phyloP scores from a whole-genome alignment of 768 basidiomycete species.

The Botryobasidium botryosum region DNA sequence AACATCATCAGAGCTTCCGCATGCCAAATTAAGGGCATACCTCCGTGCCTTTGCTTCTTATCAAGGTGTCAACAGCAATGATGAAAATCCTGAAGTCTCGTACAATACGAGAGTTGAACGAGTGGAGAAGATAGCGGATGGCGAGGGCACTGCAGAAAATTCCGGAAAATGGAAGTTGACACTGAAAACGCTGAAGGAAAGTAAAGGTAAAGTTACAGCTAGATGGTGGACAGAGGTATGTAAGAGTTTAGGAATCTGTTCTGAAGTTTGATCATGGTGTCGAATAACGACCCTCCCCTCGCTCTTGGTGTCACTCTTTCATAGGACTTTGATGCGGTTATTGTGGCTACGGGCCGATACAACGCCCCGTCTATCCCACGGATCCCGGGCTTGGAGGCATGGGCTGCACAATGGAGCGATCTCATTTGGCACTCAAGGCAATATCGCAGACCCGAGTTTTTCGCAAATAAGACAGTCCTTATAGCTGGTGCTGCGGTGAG shows the following conservation, averaged over 20 bases:
- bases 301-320: not conserved
- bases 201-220: conserved; percentile 21
- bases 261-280: not conserved
- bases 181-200: conserved; percentile 20
- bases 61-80: conserved; percentile 28
- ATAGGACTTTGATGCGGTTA: conserved; percentile 14
- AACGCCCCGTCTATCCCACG: conserved; percentile 11
- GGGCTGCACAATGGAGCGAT: conserved; percentile 23
- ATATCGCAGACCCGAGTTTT: conserved; percentile 26
- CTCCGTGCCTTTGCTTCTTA: conserved; percentile 28
- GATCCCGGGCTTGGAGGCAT: conserved; percentile 20
- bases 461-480: conserved; percentile 24
- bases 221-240: conserved; percentile 25
- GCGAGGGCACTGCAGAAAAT: too few relatives aligned
- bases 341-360: conserved; percentile 13
- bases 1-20: conserved; percentile 11
- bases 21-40: conserved; percentile 23
- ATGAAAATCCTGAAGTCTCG: conserved; percentile 23
- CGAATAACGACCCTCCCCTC: not conserved
- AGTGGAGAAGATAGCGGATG: conserved; percentile 22
- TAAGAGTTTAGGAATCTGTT: not conserved
- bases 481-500: conserved; percentile 28
- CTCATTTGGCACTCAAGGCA: conserved; percentile 26
- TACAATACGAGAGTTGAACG: conserved; percentile 35
- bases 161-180: conserved; percentile 17